Conservation (phyloP, 352 stramenopile genomes). For the Halophytophthora batemanensis region DNA sequence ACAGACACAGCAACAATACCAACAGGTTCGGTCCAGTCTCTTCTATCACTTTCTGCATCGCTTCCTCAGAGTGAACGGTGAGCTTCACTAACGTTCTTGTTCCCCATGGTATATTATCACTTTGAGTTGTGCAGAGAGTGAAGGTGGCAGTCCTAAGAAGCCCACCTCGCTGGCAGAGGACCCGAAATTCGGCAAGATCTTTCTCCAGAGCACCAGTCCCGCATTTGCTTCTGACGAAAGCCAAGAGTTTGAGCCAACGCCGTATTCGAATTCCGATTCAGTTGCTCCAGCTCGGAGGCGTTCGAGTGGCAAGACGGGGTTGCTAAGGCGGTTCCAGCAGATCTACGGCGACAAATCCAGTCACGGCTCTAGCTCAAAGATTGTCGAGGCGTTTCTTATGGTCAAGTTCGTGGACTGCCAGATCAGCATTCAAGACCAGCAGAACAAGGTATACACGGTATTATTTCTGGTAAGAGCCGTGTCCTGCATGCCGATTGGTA, state of each 20-base stretch:
- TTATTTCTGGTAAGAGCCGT: not conserved
- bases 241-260: slow-evolving; percentile 20
- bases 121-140: slow-evolving; percentile 5
- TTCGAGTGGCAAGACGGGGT: slow-evolving; percentile 9
- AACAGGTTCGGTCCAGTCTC: not conserved
- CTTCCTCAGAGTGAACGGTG: not conserved
- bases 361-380: slow-evolving; percentile 6
- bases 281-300: slow-evolving; percentile 14
- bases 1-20: not conserved
- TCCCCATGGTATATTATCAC: not conserved
- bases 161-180: slow-evolving; percentile 66
- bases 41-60: too few species aligned
- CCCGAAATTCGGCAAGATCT: slow-evolving; percentile 66
- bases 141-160: slow-evolving; percentile 50
- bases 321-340: slow-evolving; percentile 5
- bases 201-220: slow-evolving; percentile 25
- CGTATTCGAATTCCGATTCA: slow-evolving; percentile 27
- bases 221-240: slow-evolving; percentile 5
- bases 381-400: slow-evolving; percentile 60
- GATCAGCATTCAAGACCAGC: slow-evolving; percentile 65
- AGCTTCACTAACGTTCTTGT: not conserved
- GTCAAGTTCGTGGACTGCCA: slow-evolving; percentile 81
- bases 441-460: slow-evolving; percentile 39
- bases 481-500: not conserved
- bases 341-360: slow-evolving; percentile 6